phyloP scores from a whole-genome alignment of 1,284 basidiomycete genomes.

The Fomitopsis schrenkii region DNA sequence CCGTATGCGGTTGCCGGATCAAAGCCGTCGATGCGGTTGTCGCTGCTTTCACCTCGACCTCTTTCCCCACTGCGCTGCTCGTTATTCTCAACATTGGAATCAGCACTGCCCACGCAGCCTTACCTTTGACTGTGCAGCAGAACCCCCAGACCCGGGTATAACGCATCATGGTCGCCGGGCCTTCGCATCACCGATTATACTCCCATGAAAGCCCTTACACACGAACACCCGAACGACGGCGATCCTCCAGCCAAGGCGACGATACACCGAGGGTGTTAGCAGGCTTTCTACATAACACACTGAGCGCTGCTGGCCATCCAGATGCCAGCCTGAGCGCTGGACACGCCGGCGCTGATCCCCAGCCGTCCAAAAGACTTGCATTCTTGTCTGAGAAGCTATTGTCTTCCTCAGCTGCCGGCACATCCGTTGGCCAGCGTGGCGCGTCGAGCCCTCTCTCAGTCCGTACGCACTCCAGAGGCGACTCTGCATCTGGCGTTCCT shows the following conservation, averaged over 20 bases:
- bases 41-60: background rate
- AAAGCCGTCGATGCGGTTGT: too few species aligned
- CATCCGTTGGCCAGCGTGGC: conserved; percentile 15
- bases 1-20: too few species aligned
- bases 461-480: conserved; percentile 24
- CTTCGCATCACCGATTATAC: conserved; percentile 9
- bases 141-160: background rate
- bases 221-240: conserved; percentile 18
- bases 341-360: conserved; percentile 9
- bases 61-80: background rate
- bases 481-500: conserved; percentile 19
- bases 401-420: conserved; percentile 18
- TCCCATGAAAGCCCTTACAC: conserved; percentile 15
- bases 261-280: conserved; percentile 17
- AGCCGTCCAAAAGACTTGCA: conserved; percentile 19
- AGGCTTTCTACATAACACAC: conserved; percentile 7
- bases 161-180: background rate
- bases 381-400: conserved; percentile 31
- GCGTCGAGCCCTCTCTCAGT: conserved; percentile 18
- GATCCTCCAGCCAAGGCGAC: conserved; percentile 26
- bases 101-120: background rate
- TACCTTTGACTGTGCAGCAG: background rate
- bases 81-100: background rate
- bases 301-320: background rate
- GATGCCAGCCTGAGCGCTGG: conserved; percentile 2